Conservation (phyloP, 1,284 basidiomycete genomes). For the Ceratobasidium sp. region DNA sequence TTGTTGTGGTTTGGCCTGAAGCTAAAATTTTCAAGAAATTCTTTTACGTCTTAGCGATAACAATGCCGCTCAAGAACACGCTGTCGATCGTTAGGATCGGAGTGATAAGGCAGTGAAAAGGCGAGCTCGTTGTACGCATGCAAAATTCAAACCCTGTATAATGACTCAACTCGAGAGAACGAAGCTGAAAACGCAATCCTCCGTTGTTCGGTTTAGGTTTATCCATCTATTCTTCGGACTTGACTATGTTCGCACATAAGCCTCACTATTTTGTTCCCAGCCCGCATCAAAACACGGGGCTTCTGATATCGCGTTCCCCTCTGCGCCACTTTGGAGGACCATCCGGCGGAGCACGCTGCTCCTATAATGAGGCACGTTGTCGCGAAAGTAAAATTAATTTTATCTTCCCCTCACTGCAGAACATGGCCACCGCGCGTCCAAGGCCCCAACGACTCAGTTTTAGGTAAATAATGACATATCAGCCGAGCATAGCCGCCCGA, state of each 20-base stretch:
- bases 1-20: background rate
- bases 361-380: too few species aligned
- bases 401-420: background rate
- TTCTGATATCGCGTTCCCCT: background rate
- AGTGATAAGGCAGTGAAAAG: background rate
- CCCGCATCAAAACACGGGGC: background rate
- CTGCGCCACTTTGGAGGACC: background rate
- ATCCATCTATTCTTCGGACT: background rate
- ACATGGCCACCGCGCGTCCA: background rate
- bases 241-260: constrained; percentile 14
- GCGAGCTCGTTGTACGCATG: background rate
- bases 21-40: background rate
- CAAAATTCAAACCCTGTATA: background rate
- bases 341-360: background rate
- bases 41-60: background rate
- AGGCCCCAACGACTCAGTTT: background rate
- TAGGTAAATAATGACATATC: background rate
- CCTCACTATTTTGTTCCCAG: background rate
- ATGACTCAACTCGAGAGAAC: background rate
- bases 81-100: background rate
- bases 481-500: background rate
- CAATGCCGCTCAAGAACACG: background rate
- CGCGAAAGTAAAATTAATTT: background rate
- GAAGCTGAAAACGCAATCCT: background rate
- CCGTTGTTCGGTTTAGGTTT: background rate